Evolutionary conservation across 768 basidiomycete species (phyloP).

Genomic region (Pleurotus tuber-regium): DNA sequence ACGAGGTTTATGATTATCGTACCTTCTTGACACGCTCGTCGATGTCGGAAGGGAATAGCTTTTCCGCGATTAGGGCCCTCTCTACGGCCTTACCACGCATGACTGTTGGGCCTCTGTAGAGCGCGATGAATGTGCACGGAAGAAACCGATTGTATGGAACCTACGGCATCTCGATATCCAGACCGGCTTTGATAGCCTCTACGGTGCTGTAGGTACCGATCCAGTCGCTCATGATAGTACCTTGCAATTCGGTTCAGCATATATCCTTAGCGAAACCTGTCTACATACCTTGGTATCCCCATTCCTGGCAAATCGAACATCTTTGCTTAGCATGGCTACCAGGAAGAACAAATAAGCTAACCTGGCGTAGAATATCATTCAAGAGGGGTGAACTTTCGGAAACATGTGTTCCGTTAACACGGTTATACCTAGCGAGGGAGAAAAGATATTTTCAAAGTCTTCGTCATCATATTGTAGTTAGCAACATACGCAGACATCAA

Average conservation of each 20-base stretch:
- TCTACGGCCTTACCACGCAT: constrained; percentile 19
- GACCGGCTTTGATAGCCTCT: constrained; percentile 55
- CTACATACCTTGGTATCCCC: constrained; percentile 49
- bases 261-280: neutral
- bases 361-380: constrained; percentile 51
- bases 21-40: constrained; percentile 51
- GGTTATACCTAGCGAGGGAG: constrained; percentile 31
- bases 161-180: constrained; percentile 65
- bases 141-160: neutral
- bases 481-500: constrained; percentile 55
- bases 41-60: constrained; percentile 43
- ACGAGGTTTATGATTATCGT: too few relatives aligned
- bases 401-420: constrained; percentile 57
- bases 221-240: constrained; percentile 63
- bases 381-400: constrained; percentile 53
- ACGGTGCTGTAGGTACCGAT: constrained; percentile 46
- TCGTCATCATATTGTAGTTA: neutral
- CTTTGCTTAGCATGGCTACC: neutral
- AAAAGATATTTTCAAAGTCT: neutral
- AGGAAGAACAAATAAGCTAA: constrained; percentile 6
- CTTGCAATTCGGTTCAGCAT: constrained; percentile 15
- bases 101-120: constrained; percentile 12
- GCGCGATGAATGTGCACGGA: neutral
- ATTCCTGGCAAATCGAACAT: constrained; percentile 39
- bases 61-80: constrained; percentile 45